These are phyloP conservation scores for Colletotrichum theobromicola DNA, from an alignment of 2,329 filamentous ascomycete species.

Conservation along the genomic window DNA sequence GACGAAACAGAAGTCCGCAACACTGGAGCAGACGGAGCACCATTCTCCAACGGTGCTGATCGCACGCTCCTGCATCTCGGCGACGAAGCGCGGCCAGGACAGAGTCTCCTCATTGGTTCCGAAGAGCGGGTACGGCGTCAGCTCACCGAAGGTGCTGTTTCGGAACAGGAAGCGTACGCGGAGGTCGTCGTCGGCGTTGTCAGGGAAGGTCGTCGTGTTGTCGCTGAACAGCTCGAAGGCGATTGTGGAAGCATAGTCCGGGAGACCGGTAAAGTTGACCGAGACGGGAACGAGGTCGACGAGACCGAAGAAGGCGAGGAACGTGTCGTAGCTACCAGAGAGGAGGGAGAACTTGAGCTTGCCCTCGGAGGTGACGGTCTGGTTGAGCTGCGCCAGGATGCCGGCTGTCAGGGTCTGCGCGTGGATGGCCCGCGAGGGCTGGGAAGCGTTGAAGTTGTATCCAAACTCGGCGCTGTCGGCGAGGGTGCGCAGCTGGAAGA, in stretches of 20 bases:
- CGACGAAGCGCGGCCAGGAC: slow-evolving; percentile 31
- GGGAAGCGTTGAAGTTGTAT: slow-evolving; percentile 33
- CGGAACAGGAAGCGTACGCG: slow-evolving; percentile 38
- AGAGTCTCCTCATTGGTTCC: slow-evolving; percentile 31
- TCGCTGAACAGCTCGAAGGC: slow-evolving; percentile 37
- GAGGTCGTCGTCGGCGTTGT: slow-evolving; percentile 27
- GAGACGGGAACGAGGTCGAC: slow-evolving; percentile 30
- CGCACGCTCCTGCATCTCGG: slow-evolving; percentile 31
- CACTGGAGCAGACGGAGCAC: slow-evolving; percentile 32
- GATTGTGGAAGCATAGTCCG: slow-evolving; percentile 41
- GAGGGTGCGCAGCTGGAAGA: slow-evolving; percentile 35
- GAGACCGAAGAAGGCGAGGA: slow-evolving; percentile 39
- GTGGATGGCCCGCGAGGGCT: slow-evolving; percentile 33
- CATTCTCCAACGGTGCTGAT: slow-evolving; percentile 34
- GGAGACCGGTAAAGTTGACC: slow-evolving; percentile 34
- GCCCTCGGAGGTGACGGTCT: slow-evolving; percentile 32
- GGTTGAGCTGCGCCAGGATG: slow-evolving; percentile 34
- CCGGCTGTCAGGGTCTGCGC: slow-evolving; percentile 35
- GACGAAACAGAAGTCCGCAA: slow-evolving; percentile 34
- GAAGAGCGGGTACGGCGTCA: slow-evolving; percentile 35
- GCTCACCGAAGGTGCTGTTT: slow-evolving; percentile 35
- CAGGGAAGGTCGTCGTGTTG: slow-evolving; percentile 30
- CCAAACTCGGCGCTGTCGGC: slow-evolving; percentile 37
- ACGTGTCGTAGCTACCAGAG: slow-evolving; percentile 39
- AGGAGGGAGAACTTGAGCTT: slow-evolving; percentile 39